Evolutionary conservation across 495 filamentous ascomycete genomes (phyloP).

Genomic region (Lentithecium fluviatile): DNA sequence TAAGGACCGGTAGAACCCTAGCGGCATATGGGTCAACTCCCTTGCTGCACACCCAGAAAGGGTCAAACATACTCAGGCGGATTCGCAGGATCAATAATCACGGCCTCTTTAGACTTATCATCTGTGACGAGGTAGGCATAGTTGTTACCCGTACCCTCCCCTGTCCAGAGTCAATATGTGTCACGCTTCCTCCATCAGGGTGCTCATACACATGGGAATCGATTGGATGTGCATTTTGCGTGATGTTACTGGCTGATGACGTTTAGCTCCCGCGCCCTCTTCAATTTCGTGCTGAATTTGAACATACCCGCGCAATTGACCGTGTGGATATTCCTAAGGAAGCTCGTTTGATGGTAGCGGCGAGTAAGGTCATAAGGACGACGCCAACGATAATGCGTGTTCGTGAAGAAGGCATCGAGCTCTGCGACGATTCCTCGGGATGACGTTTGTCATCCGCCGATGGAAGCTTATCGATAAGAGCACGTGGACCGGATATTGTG

Average conservation of each 20-base stretch:
- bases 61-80: conserved; percentile 73
- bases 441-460: conserved; percentile 1
- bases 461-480: not conserved
- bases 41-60: not conserved
- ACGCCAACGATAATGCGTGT: conserved; percentile 2
- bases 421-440: not conserved
- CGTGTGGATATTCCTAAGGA: conserved; percentile 2
- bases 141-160: conserved; percentile 87
- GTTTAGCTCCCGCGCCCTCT: conserved; percentile 9
- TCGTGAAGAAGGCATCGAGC: conserved; percentile 1
- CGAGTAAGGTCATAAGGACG: conserved; percentile 35
- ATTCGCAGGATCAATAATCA: conserved; percentile 92
- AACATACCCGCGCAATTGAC: conserved; percentile 23
- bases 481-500: not conserved
- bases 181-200: not conserved
- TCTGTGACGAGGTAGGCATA: conserved; percentile 96
- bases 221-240: conserved; percentile 89
- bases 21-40: not conserved
- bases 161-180: conserved; percentile 47
- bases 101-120: conserved; percentile 85
- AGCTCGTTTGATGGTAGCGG: conserved; percentile 19
- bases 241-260: conserved; percentile 10
- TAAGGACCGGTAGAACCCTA: conserved; percentile 79
- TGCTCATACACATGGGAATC: conserved; percentile 92
- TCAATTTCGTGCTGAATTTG: not conserved